Base-by-base conservation (phyloP, 768 basidiomycete species). In the Pisolithus tinctorius region DNA sequence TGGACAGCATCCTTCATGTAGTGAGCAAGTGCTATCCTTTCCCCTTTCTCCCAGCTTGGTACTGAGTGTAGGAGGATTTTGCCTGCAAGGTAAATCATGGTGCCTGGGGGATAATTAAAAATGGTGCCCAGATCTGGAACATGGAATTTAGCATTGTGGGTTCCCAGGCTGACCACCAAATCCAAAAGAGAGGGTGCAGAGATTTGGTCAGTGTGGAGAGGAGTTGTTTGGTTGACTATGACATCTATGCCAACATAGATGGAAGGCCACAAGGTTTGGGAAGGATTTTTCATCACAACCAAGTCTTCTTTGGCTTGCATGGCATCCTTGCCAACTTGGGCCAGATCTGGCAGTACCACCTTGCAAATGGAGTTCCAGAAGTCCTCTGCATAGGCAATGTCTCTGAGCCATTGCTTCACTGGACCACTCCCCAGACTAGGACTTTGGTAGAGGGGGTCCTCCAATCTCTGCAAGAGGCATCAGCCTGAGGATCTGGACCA, bases 91-190 rank as follows among this genome's bases (percentile, higher is more conserved):
- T 29, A 48, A 14, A 48, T 27, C 26, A 38, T 27, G 9, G 51
- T 52, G 9, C 51, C 45, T 20, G 51, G 45, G 20, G 7, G 17
- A 39, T 52, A 52, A 4, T 20, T 10, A 6, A 52, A 31, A 13
- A 39, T n/a, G 1, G 51, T 45, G 2, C 29, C 45, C 16, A 47
- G 31, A 38, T 52, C 46, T 20, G 14, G 7, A 4, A 52, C 9
- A 26, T 47, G 26, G 7, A 48, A n/a, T 5, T 25, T 3, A 23
- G 37, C 51, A 31, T 29, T 7, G 4, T 30, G 10, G 4, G 3
- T 36, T 1, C 51, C 51, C 5, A 52, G 14, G 38, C 51, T 52
- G 31, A 52, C 38, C 20, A 52, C 20, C 17, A 46, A 38, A 31
- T 52, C 45, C n/a, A 38, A 47, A 31, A 39, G 17, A 10, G 51